phyloP scores from a whole-genome alignment of 495 filamentous ascomycete genomes.

The Hypoxylon lienhwacheense region DNA sequence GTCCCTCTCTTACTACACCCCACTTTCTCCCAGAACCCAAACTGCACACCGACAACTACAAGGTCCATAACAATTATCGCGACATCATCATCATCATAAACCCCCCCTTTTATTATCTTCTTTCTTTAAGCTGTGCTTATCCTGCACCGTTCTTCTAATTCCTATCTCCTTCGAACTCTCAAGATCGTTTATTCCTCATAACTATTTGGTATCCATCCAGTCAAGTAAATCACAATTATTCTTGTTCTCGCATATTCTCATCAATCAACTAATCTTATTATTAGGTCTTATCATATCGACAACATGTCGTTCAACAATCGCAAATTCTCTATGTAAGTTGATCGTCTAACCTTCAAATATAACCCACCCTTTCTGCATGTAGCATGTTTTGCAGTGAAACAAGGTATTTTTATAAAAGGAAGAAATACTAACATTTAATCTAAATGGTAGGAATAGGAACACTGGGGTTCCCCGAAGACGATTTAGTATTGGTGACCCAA shows the following conservation, averaged over 20 bases:
- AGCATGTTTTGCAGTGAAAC: background rate
- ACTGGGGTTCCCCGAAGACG: conserved; percentile 57
- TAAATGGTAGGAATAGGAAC: conserved; percentile 49
- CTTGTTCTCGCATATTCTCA: no score
- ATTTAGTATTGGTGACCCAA: conserved; percentile 56
- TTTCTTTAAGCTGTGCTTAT: conserved; percentile 14
- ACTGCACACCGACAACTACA: conserved; percentile 35
- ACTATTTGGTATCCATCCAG: background rate
- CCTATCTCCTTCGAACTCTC: conserved; percentile 6
- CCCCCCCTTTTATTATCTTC: conserved; percentile 12
- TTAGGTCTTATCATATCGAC: conserved; percentile 23
- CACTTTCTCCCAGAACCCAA: conserved; percentile 27
- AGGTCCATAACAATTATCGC: no score
- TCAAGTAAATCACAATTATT: conserved; percentile 13
- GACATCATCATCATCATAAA: no score
- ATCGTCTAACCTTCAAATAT: background rate
- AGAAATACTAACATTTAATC: conserved; percentile 10
- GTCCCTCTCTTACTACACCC: conserved; percentile 26
- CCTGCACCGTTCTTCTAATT: background rate
- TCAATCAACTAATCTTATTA: conserved; percentile 6
- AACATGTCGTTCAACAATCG: conserved; percentile 49
- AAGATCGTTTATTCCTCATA: conserved; percentile 6
- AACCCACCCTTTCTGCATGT: background rate
- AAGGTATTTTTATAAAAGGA: background rate
- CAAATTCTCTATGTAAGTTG: conserved; percentile 56